Evolutionary conservation across 352 stramenopile genomes (phyloP).

Genomic region (Elongisporangium anandrum): DNA sequence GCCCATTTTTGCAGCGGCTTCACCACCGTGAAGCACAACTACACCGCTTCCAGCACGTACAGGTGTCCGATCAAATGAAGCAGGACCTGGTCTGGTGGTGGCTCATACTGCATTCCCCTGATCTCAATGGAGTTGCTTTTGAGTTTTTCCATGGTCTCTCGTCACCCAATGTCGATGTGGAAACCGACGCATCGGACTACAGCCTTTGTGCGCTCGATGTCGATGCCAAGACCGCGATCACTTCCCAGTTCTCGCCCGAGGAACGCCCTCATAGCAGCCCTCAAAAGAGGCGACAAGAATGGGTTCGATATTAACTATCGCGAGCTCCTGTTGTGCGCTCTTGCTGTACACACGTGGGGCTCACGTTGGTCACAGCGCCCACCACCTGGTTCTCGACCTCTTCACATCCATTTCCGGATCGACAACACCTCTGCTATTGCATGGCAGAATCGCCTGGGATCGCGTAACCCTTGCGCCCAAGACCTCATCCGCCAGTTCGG

Average conservation of each 20-base stretch:
- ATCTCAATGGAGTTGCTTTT: background rate
- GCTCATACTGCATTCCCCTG: background rate
- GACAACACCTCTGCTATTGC: slow-evolving; percentile 5
- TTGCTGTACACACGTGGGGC: slow-evolving; percentile 2
- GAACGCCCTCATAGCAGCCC: background rate
- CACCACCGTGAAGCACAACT: background rate
- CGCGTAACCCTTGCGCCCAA: background rate
- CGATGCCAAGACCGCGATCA: background rate
- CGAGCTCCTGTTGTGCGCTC: background rate
- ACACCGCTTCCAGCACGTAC: background rate
- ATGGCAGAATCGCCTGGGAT: background rate
- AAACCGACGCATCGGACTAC: background rate
- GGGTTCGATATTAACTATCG: slow-evolving; percentile 7
- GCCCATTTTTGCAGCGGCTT: slow-evolving; percentile 7
- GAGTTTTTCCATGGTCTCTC: background rate
- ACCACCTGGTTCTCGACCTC: background rate
- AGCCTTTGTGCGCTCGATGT: background rate
- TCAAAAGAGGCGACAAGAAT: background rate
- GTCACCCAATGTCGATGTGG: background rate
- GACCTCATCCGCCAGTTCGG: background rate
- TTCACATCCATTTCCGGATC: slow-evolving; percentile 3
- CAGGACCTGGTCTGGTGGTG: background rate
- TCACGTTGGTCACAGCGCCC: background rate
- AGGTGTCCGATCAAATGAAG: background rate
- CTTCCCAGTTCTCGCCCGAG: background rate